Evolutionary conservation across 2,329 filamentous ascomycete genomes (phyloP).

Genomic region (Trichoderma sp.): DNA sequence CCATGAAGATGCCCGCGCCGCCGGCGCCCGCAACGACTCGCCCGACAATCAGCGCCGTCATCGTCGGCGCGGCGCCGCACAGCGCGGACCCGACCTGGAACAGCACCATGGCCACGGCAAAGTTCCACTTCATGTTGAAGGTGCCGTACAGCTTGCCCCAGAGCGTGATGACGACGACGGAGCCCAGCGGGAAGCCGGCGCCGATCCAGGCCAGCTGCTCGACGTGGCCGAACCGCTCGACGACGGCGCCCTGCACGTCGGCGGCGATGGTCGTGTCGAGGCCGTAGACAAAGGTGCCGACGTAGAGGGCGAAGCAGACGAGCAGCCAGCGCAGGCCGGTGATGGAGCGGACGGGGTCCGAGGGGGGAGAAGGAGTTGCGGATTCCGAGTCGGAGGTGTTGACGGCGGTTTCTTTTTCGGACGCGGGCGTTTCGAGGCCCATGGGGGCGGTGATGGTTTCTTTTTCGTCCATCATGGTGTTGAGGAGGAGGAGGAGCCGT

Average conservation of each 20-base stretch:
- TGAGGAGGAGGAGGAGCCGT: not conserved
- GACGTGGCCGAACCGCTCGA: constrained; percentile 44
- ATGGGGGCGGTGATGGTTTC: not conserved
- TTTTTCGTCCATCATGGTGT: not conserved
- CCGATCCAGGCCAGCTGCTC: constrained; percentile 49
- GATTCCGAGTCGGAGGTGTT: constrained; percentile 2
- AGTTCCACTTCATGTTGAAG: constrained; percentile 52
- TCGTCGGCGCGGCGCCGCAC: constrained; percentile 49
- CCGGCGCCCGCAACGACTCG: constrained; percentile 49
- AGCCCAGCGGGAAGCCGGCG: constrained; percentile 47
- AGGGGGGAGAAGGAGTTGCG: not conserved
- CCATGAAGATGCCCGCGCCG: constrained; percentile 47
- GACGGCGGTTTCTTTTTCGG: constrained; percentile 1
- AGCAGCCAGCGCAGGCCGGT: constrained; percentile 20
- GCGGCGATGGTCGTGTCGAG: constrained; percentile 55
- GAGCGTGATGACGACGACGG: constrained; percentile 44
- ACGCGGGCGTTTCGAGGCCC: not conserved
- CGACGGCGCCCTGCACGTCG: constrained; percentile 50
- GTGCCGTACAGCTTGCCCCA: constrained; percentile 45
- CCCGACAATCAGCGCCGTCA: constrained; percentile 52
- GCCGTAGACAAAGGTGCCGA: constrained; percentile 25
- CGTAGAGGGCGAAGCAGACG: constrained; percentile 24
- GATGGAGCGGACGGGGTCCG: not conserved
- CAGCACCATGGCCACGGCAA: constrained; percentile 33
- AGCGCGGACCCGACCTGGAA: constrained; percentile 41